phyloP scores from a whole-genome alignment of 192 early-diverging fungal genomes.

The Coemansia sp. region DNA sequence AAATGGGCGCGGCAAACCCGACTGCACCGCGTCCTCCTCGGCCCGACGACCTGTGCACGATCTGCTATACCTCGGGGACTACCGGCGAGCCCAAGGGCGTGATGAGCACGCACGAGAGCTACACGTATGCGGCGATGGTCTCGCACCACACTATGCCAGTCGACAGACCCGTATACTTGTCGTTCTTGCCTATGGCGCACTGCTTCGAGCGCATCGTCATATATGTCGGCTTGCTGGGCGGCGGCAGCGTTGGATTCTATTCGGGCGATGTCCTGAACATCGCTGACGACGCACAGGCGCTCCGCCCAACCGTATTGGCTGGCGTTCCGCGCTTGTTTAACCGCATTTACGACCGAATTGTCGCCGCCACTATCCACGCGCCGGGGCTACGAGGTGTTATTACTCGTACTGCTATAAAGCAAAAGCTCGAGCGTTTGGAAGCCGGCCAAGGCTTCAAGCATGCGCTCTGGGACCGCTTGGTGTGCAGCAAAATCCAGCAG shows the following conservation, averaged over 20 bases:
- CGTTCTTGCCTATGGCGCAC: constrained; percentile 92
- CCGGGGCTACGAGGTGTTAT: constrained; percentile 65
- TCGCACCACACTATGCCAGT: constrained; percentile 2
- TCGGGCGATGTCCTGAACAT: constrained; percentile 62
- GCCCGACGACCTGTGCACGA: constrained; percentile 66
- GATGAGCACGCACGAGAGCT: constrained; percentile 75
- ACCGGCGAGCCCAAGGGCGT: constrained; percentile 81
- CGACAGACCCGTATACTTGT: constrained; percentile 46
- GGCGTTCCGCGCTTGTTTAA: constrained; percentile 93
- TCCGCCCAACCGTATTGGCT: constrained; percentile 83
- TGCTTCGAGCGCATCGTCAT: constrained; percentile 76
- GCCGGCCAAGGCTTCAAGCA: constrained; percentile 60
- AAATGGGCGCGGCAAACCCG: constrained; percentile 57
- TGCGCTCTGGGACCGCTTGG: constrained; percentile 79
- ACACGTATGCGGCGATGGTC: constrained; percentile 55
- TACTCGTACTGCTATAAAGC: constrained; percentile 57
- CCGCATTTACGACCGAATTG: constrained; percentile 85
- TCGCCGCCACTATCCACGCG: constrained; percentile 57
- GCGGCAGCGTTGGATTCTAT: constrained; percentile 76
- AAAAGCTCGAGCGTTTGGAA: constrained; percentile 61
- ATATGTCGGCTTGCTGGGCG: constrained; percentile 54
- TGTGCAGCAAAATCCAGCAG: constrained; percentile 82
- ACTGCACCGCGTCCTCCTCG: constrained; percentile 56
- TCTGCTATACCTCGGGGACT: constrained; percentile 86
- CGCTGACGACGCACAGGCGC: constrained; percentile 76